Base-by-base conservation (phyloP, 306 rosid species). In the Glycine tomentella region DNA sequence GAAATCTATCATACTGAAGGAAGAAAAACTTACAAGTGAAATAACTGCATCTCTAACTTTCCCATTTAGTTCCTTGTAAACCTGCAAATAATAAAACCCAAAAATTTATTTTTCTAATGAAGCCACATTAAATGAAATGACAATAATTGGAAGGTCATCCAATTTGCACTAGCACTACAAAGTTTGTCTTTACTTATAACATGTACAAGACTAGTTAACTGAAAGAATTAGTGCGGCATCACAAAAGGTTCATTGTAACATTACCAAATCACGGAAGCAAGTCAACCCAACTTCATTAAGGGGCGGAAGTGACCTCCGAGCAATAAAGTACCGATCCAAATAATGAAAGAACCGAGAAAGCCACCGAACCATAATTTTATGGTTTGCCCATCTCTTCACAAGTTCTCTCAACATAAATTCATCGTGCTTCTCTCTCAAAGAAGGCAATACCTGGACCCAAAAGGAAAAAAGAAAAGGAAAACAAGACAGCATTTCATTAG, bases 31-130 rank as follows among this genome's bases (percentile, higher is more conserved):
- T 91, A 95, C 99, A 42, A 91, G 89, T 79, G 87, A 81, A 82
- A 95, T 91, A 56, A 95, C 92, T 61, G 97, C 97, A 86, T 86
- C 97, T 83, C 94, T 92, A 62, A 86, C 93, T 78, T 91, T 91
- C 79, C 87, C 90, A 74, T 83, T 88, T 56, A 95, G 78, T 85
- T 91, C 97, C 81, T 72, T 82, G 83, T 93, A 91, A 74, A 95
- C 97, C 98, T 95, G 87, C 8, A 52, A 86, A 65, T 31, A 72
- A 65, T 36, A 71, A 80, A 80, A 72, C 53, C 40, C 42, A 17
- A 33, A 45, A 67, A 49, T 56, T 72, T 73, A 62, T 73, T 52
- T 31, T 44, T 72, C 13, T 34, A 48, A 79, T 11, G 13, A 78
- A 69, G 33, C 36, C 69, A 51, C 9, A 51, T 57, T 40, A 59